Percentiles rank a stretch among this genome's conserved stretches.
Conservation (phyloP, 495 filamentous ascomycete genomes). For the Clavariopsis aquatica region DNA sequence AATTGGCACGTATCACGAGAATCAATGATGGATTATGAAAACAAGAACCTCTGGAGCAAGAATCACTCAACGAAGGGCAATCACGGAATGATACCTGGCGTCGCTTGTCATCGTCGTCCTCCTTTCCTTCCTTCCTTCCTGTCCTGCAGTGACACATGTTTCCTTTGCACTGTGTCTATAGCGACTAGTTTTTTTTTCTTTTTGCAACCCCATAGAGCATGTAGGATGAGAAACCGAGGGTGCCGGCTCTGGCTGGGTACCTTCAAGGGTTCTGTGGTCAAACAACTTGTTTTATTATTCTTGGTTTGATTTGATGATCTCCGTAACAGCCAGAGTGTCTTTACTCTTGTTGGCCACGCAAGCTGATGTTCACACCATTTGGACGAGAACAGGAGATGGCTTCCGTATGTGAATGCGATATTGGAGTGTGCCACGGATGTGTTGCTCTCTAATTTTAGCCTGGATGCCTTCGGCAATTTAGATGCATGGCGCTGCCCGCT, state of each 20-base stretch:
- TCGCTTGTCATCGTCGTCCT: constrained; percentile 17
- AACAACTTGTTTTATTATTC: not conserved
- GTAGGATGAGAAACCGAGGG: constrained; percentile 63
- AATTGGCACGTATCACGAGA: constrained; percentile 22
- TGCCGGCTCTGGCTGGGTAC: constrained; percentile 55
- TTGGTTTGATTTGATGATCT: not conserved
- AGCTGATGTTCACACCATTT: too few species aligned
- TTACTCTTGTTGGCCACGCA: not conserved
- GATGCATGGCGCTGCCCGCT: too few species aligned
- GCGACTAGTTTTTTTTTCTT: not conserved
- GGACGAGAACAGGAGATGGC: too few species aligned
- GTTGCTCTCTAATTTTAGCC: too few species aligned
- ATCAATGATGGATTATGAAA: constrained; percentile 13
- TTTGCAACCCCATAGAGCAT: not conserved
- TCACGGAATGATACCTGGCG: constrained; percentile 37
- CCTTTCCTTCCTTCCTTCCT: constrained; percentile 5
- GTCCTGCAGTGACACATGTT: not conserved
- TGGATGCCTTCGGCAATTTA: too few species aligned
- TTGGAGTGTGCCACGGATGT: too few species aligned
- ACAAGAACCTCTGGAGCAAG: constrained; percentile 7
- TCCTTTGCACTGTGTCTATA: not conserved
- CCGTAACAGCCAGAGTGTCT: not conserved
- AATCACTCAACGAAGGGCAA: constrained; percentile 21
- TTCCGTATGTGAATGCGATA: too few species aligned
- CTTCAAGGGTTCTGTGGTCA: constrained; percentile 53